phyloP scores from a whole-genome alignment of 2,329 filamentous ascomycete genomes.

The Aspergillus luchuensis region DNA sequence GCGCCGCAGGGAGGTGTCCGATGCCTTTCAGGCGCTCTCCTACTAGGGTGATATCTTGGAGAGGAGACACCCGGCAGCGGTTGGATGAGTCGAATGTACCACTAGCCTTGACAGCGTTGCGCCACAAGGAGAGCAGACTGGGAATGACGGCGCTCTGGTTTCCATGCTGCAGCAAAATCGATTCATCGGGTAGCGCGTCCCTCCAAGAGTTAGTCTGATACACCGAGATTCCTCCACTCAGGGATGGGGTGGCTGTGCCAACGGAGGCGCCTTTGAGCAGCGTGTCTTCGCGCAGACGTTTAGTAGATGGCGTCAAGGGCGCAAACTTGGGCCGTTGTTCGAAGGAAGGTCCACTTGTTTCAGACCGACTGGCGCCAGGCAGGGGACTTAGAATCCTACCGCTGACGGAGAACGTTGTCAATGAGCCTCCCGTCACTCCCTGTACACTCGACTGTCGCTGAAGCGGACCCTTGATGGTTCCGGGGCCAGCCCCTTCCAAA shows the following conservation, averaged over 20 bases:
- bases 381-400: slow-evolving; percentile 40
- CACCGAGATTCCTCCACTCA: slow-evolving; percentile 46
- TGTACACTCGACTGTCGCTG: slow-evolving; percentile 41
- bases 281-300: slow-evolving; percentile 48
- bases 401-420: slow-evolving; percentile 46
- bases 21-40: slow-evolving; percentile 46
- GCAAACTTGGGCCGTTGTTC: slow-evolving; percentile 44
- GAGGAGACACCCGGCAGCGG: slow-evolving; percentile 40
- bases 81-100: slow-evolving; percentile 45
- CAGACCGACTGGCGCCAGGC: slow-evolving; percentile 23
- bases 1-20: slow-evolving; percentile 36
- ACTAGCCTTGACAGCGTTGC: slow-evolving; percentile 40
- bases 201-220: slow-evolving; percentile 39
- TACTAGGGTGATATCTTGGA: slow-evolving; percentile 42
- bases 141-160: slow-evolving; percentile 45
- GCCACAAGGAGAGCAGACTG: slow-evolving; percentile 49
- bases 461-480: slow-evolving; percentile 41
- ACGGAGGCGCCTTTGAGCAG: slow-evolving; percentile 43
- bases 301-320: slow-evolving; percentile 52
- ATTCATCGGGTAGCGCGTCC: slow-evolving; percentile 45
- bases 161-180: slow-evolving; percentile 47
- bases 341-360: slow-evolving; percentile 25
- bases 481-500: slow-evolving; percentile 49
- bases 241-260: slow-evolving; percentile 31
- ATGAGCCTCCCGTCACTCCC: slow-evolving; percentile 43